These are phyloP conservation scores for Aspergillus tanneri DNA, from an alignment of 2,329 filamentous ascomycete genomes.

Conservation along the genomic window DNA sequence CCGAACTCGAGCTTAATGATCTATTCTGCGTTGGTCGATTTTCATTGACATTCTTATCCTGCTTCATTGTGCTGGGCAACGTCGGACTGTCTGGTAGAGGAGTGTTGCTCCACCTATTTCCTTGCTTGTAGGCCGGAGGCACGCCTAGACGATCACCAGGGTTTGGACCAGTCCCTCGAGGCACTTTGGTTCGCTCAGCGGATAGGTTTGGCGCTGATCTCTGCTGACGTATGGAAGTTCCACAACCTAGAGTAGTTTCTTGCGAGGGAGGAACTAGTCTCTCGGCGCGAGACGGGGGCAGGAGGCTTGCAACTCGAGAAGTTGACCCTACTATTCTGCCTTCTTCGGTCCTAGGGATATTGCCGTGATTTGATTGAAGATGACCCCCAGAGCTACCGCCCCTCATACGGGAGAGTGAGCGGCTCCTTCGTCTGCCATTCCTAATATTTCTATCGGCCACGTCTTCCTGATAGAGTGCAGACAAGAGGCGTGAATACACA, in stretches of 20 bases:
- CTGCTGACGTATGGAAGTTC: constrained; percentile 25
- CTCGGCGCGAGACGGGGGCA: constrained; percentile 6
- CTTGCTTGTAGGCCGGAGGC: constrained; percentile 34
- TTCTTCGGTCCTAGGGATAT: background rate
- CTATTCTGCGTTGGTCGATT: constrained; percentile 10
- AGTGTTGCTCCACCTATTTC: constrained; percentile 31
- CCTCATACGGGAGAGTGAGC: constrained; percentile 23
- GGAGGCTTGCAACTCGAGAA: constrained; percentile 13
- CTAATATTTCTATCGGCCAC: constrained; percentile 43
- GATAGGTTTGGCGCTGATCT: constrained; percentile 35
- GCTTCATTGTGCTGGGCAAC: constrained; percentile 24
- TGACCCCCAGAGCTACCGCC: constrained; percentile 21
- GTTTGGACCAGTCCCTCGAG: constrained; percentile 14
- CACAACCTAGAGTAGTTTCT: background rate
- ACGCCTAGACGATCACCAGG: constrained; percentile 28
- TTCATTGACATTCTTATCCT: constrained; percentile 9
- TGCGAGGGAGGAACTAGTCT: constrained; percentile 5
- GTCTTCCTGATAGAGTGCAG: constrained; percentile 43
- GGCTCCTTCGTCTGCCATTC: constrained; percentile 22
- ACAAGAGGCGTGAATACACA: constrained; percentile 33
- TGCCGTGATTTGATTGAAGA: too few relatives aligned
- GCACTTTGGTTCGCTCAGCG: constrained; percentile 16
- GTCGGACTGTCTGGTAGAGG: constrained; percentile 39
- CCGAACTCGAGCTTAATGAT: constrained; percentile 7
- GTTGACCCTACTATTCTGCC: constrained; percentile 8